A percentile compares a stretch with the other conserved stretches of the same genome.
Evolutionary conservation across 73 alveolate species (phyloP).

Genomic region (Paramecium caudatum): DNA sequence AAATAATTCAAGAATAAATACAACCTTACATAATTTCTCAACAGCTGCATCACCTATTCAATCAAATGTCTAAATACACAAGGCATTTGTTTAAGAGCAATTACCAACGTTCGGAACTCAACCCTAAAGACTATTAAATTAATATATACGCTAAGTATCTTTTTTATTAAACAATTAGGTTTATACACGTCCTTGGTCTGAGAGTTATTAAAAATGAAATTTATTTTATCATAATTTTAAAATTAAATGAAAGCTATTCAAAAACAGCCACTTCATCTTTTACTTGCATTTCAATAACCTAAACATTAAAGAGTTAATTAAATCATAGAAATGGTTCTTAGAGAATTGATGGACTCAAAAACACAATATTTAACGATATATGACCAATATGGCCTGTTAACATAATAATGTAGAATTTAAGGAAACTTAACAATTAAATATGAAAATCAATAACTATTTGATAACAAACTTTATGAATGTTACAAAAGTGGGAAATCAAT

Average conservation of each 20-base stretch:
- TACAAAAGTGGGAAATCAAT: neutral
- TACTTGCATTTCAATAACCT: neutral
- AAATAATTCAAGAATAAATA: no score
- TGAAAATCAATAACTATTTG: constrained; percentile 15
- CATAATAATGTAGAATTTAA: neutral
- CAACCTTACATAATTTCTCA: no score
- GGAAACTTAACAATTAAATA: neutral
- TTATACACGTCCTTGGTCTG: no score
- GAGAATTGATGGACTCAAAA: neutral
- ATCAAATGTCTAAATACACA: no score
- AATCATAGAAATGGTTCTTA: neutral
- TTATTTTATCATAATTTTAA: neutral
- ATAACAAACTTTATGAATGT: constrained; percentile 24
- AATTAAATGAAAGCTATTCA: constrained; percentile 2
- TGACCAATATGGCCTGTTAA: neutral
- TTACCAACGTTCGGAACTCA: no score
- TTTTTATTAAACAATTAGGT: no score
- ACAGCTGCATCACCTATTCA: no score
- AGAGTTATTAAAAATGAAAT: constrained; percentile 23
- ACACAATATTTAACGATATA: neutral
- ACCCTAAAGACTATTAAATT: no score
- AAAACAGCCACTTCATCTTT: constrained; percentile 38
- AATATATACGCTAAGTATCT: no score
- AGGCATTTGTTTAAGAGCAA: no score
- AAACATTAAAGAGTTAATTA: neutral